Base-by-base conservation (phyloP, 257 asterid genomes). In the Scutellaria minor region DNA sequence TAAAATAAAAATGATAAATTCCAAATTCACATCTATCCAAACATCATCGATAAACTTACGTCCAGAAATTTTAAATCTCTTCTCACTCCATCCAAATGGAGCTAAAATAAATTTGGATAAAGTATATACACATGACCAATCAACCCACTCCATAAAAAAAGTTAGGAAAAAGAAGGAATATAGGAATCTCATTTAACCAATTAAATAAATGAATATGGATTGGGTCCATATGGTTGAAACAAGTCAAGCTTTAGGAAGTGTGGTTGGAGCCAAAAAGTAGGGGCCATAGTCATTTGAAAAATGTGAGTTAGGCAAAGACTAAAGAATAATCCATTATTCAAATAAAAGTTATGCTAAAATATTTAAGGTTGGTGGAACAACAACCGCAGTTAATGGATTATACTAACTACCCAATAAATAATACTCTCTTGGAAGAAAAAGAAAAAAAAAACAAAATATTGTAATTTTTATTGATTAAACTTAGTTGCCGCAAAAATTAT, bases 191-290 rank as follows among this genome's bases (percentile, higher is more conserved):
- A 7, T 7, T 4, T 24, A 51, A 24, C 27, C 7, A 52, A 11
- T 0, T 15, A 53, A 27, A 27, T 53, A 53, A 15, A 15, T 15
- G 10, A 2, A 11, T 56, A 56, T 59, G 7, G 2, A 2, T 5
- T 7, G 46, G 64, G 45, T 58, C 37, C 11, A 37, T 58, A 57
- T 58, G 47, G 40, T 58, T 58, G 64, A 40, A n/a, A 13, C 24
- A 37, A 37, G 27, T 60, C 1, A 3, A 60, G 66, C 27, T 37
- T 60, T 60, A 60, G 48, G 6, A 12, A 57, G 13, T 13, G 47
- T 59, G 65, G 64, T 27, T 4, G 64, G 64, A 57, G 44, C 44
- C 64, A 24, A 22, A 57, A 57, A 57, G 63, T 56, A 5, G 64
- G 20, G 64, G 64, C 12, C 31, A 31, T 9, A 31, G 20, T 31